These are phyloP conservation scores for Verticillium dahliae DNA, from an alignment of 2,329 filamentous ascomycete genomes.

Conservation along the genomic window DNA sequence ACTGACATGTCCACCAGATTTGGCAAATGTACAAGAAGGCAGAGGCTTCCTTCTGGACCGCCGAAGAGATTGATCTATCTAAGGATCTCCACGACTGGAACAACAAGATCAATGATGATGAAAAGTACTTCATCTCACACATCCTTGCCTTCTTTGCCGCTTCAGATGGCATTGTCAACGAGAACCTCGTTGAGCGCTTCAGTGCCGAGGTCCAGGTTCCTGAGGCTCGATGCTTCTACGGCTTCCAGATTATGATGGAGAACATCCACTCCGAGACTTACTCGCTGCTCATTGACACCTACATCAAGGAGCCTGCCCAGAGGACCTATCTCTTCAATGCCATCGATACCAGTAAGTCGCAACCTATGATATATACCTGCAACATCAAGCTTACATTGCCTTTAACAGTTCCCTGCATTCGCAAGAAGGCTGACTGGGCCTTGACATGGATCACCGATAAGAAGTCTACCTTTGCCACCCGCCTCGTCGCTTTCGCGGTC, in stretches of 20 bases:
- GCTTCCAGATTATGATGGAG: conserved; percentile 99
- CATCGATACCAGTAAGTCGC: conserved; percentile 81
- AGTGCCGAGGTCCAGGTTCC: conserved; percentile 94
- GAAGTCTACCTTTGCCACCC: conserved; percentile 89
- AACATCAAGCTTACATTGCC: not conserved
- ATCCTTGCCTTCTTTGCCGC: conserved; percentile 98
- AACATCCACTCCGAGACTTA: conserved; percentile 99
- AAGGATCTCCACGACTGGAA: conserved; percentile 99
- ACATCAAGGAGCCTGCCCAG: conserved; percentile 97
- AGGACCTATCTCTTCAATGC: conserved; percentile 94
- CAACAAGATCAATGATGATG: conserved; percentile 92
- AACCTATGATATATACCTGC: not conserved
- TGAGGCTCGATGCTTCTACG: conserved; percentile 98
- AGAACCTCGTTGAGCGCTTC: conserved; percentile 98
- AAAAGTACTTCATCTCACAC: conserved; percentile 97
- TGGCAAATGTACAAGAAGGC: conserved; percentile 99
- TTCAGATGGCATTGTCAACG: conserved; percentile 98
- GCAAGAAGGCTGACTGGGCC: conserved; percentile 98
- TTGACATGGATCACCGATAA: conserved; percentile 91
- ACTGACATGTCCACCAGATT: conserved; percentile 52
- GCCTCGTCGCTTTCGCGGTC: conserved; percentile 92
- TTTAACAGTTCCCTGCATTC: conserved; percentile 79
- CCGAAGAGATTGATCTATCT: conserved; percentile 97
- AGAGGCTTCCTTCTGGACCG: conserved; percentile 99
- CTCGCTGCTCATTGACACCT: conserved; percentile 97